Base-by-base conservation (phyloP, 1,284 basidiomycete genomes). In the Sanghuangporus sanghuang region DNA sequence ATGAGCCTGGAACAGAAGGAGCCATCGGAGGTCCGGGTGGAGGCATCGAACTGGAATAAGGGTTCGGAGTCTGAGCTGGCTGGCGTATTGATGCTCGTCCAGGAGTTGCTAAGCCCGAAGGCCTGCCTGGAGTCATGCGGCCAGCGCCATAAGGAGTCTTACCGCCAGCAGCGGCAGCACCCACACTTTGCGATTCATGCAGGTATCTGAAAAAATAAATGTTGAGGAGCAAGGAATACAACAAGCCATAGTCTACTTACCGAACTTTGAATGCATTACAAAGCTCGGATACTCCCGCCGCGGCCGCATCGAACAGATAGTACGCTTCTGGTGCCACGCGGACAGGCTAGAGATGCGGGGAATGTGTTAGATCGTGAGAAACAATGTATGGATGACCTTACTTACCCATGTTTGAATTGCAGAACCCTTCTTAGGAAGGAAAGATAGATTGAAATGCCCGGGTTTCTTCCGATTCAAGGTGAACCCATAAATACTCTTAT, bases 181-280 rank as follows among this genome's bases (percentile, higher is more conserved):
- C 85, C 5, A 48, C 46, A 67, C 86, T 91, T 74, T 92, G 89
- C 21, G 90, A 90, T 71, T 92, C 89, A 68, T 92, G 89, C 46
- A 89, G 78, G 75, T 93, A 92, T 67, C 90, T 89, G 64, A 49
- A 58, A 60, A 64, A 44, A 63, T 40, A 32, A 14, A 53, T 62
- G 54, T 65, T 42, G n/a, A 5, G 6, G 59, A 68, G 46, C 64
- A 67, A 64, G 36, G 69, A 62, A 64, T 69, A 59, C 8, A 21
- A 57, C 36, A 11, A 44, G 6, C 32, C 46, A 64, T 63, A 50
- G 40, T 27, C 48, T 46, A 62, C 83, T 71, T 75, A 91, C 85
- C 91, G 81, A 71, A 93, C 86, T 85, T 97, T 97, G 86, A 98
- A 98, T 16, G 95, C 95, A 73, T 97, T 94, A 69, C 95, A 96